Evolutionary conservation across 202 grass and related monocot species (phyloP).

Genomic region (Digitaria exilis): DNA sequence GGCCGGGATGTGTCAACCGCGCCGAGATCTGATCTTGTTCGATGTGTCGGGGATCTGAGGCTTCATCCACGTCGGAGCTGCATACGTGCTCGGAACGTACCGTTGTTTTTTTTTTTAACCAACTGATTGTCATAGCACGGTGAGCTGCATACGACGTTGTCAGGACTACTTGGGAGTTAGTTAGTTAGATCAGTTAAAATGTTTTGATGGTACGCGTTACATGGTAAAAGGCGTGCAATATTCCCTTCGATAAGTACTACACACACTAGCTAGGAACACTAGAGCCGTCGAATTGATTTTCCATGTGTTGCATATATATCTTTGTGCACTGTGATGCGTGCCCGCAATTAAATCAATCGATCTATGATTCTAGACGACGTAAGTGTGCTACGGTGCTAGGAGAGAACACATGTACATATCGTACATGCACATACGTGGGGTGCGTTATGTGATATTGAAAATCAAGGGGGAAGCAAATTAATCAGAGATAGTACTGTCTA

Average conservation of each 20-base stretch:
- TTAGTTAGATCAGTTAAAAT: background rate
- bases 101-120: background rate
- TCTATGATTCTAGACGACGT: background rate
- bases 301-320: background rate
- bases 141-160: background rate
- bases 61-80: conserved; percentile 21
- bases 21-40: conserved; percentile 21
- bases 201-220: background rate
- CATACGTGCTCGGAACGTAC: background rate
- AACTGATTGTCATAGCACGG: background rate
- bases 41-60: conserved; percentile 19
- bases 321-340: conserved; percentile 8
- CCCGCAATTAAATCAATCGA: background rate
- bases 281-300: background rate
- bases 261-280: background rate
- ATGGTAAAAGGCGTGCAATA: background rate
- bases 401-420: background rate
- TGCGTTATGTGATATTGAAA: too few species aligned
- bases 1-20: background rate
- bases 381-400: too few species aligned
- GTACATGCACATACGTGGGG: too few species aligned
- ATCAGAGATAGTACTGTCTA: too few species aligned
- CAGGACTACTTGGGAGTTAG: background rate
- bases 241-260: background rate
- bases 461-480: too few species aligned